Evolutionary conservation across 805 yeast species (phyloP), one percentile per base, ranked within the genome.

Genomic region (Saccharomyces eubayanus): DNA sequence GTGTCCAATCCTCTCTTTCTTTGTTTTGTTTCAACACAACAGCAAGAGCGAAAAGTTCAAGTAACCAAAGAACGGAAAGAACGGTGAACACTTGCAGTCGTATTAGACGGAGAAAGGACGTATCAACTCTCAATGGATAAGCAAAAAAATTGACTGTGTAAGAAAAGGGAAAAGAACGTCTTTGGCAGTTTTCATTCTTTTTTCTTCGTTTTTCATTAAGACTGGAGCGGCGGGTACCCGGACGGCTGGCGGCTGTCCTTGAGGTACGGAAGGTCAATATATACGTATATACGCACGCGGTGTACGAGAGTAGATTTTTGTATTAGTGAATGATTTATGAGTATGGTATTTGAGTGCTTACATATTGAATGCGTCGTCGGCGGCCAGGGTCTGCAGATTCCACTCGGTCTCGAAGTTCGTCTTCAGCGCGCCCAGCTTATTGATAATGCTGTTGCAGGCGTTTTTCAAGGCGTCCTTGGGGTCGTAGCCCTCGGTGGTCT

Each of bases 401-500:
- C 96, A 94, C 77, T 94, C 99, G 54, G 85, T 84, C 66, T 82
- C 82, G 74, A 94, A 94, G 67, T 86, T 88, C 40, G 83, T 82
- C 60, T 84, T 82, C 62, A 94, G 74, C 43, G 80, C 74, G 55
- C 83, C 88, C 57, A 94, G 77, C 70, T 89, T 95, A 52, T 83
- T 80, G 59, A 94, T 89, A 54, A 94, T 78, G 48, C 84, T 76
- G 57, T 88, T 81, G 70, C 97, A 91, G 2, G 99, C 98, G 62
- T 87, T 88, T 65, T 81, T 86, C 65, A 94, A 77, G 1, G 98
- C 98, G 55, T 85, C 89, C 65, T 84, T 82, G 30, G 99, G 99
- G 43, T 89, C 79, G 68, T 90, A 90, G 51, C 94, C 96, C 61
- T 94, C 98, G 63, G 89, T 96, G 0, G 98, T 92, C 71, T 94